Evolutionary conservation across 768 basidiomycete genomes (phyloP).

Genomic region (Boletus speciosus): DNA sequence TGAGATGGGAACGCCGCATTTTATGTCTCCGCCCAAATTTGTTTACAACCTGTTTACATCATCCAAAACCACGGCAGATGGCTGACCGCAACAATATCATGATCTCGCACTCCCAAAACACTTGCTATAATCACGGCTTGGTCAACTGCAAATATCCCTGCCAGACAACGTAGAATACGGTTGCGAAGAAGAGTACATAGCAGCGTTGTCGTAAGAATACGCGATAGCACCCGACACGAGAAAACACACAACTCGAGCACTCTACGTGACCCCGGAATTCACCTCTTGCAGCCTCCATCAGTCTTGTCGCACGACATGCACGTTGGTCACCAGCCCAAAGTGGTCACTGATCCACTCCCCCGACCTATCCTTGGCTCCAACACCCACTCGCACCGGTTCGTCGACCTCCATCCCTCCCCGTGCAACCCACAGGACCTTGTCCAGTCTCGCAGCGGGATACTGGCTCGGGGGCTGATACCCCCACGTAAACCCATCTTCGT

Average conservation of each 20-base stretch:
- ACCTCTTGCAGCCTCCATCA: conserved; percentile 6
- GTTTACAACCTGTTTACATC: conserved; percentile 8
- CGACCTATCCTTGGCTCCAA: conserved; percentile 43
- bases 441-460: conserved; percentile 54
- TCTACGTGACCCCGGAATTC: background rate
- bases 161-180: background rate
- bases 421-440: conserved; percentile 61
- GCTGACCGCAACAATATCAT: background rate
- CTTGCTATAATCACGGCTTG: conserved; percentile 14
- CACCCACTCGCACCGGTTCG: conserved; percentile 53
- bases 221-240: background rate
- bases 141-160: background rate
- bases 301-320: conserved; percentile 27
- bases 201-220: conserved; percentile 7
- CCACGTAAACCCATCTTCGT: conserved; percentile 59
- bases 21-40: conserved; percentile 35
- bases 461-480: conserved; percentile 53
- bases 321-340: conserved; percentile 49
- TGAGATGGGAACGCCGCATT: conserved; percentile 16
- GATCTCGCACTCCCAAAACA: background rate
- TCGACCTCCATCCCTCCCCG: conserved; percentile 49
- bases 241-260: background rate
- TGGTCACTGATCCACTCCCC: conserved; percentile 66
- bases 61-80: conserved; percentile 4
- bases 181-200: background rate